Percentiles rank a stretch among this genome's conserved stretches.
Evolutionary conservation across 768 basidiomycete species (phyloP).

Genomic region (Auriscalpium microsporum): DNA sequence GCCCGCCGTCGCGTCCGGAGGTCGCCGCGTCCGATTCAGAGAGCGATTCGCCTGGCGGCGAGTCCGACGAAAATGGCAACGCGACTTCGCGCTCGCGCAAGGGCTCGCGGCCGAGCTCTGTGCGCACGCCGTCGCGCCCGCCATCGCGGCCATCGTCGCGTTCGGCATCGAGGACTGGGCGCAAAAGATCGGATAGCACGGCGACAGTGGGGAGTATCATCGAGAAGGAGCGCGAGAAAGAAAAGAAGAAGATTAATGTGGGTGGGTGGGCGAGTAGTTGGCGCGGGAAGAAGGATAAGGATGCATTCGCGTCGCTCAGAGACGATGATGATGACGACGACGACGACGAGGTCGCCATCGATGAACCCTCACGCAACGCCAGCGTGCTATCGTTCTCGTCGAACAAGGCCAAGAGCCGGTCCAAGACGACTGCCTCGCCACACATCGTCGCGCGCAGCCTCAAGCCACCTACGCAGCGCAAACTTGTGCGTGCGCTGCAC

Average conservation of each 20-base stretch:
- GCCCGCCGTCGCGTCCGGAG: not conserved
- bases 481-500: constrained; percentile 58
- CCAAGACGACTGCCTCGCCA: constrained; percentile 6
- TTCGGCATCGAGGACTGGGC: constrained; percentile 48
- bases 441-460: constrained; percentile 5
- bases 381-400: constrained; percentile 4
- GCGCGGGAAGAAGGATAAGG: constrained; percentile 28
- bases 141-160: constrained; percentile 34
- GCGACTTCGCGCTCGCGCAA: constrained; percentile 14
- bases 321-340: constrained; percentile 34
- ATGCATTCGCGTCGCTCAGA: constrained; percentile 47
- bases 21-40: not conserved
- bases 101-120: constrained; percentile 31
- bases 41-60: not conserved
- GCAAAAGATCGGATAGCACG: constrained; percentile 56
- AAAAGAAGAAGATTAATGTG: constrained; percentile 36
- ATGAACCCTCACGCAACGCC: constrained; percentile 9
- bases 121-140: constrained; percentile 26
- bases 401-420: constrained; percentile 2
- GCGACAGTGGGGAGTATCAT: constrained; percentile 30
- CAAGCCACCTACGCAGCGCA: constrained; percentile 29
- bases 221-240: constrained; percentile 20
- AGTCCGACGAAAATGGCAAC: constrained; percentile 2
- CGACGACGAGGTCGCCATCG: constrained; percentile 21
- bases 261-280: constrained; percentile 51